These are phyloP conservation scores for Fusarium xylarioides DNA, from an alignment of 2,329 filamentous ascomycete species.

Conservation along the genomic window DNA sequence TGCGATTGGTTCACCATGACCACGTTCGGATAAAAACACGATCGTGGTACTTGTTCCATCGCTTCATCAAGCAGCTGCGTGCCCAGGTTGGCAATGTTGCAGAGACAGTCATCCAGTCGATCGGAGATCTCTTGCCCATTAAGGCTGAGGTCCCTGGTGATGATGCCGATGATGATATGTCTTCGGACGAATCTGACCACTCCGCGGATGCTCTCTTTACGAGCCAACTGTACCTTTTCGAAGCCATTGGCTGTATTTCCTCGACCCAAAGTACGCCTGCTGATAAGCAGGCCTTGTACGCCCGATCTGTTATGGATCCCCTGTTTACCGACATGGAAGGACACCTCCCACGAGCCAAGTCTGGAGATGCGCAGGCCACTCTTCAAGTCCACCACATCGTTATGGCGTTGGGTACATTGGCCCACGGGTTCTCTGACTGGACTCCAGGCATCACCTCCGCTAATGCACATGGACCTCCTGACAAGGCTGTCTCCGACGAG, in stretches of 20 bases:
- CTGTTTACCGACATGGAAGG: constrained; percentile 89
- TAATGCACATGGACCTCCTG: constrained; percentile 57
- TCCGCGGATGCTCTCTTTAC: constrained; percentile 91
- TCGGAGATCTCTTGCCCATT: constrained; percentile 87
- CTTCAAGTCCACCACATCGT: constrained; percentile 96
- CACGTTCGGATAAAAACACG: constrained; percentile 87
- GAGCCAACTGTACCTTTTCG: constrained; percentile 92
- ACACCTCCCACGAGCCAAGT: constrained; percentile 78
- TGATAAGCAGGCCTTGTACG: constrained; percentile 88
- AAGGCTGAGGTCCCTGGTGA: constrained; percentile 85
- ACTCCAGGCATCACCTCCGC: constrained; percentile 62
- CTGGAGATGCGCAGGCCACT: constrained; percentile 81
- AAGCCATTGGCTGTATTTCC: constrained; percentile 91
- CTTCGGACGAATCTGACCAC: constrained; percentile 89
- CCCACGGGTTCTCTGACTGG: constrained; percentile 93
- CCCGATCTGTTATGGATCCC: constrained; percentile 87
- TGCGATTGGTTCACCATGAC: constrained; percentile 86
- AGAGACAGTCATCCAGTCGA: constrained; percentile 88
- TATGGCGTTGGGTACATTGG: constrained; percentile 92
- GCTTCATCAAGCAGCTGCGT: constrained; percentile 88
- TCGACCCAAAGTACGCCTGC: constrained; percentile 79
- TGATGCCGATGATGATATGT: constrained; percentile 88
- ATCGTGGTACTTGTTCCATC: constrained; percentile 97
- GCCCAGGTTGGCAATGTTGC: constrained; percentile 87
- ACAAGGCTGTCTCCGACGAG: constrained; percentile 79